Conservation (phyloP, 352 stramenopile genomes). For the Phytophthora macrochlamydospora region DNA sequence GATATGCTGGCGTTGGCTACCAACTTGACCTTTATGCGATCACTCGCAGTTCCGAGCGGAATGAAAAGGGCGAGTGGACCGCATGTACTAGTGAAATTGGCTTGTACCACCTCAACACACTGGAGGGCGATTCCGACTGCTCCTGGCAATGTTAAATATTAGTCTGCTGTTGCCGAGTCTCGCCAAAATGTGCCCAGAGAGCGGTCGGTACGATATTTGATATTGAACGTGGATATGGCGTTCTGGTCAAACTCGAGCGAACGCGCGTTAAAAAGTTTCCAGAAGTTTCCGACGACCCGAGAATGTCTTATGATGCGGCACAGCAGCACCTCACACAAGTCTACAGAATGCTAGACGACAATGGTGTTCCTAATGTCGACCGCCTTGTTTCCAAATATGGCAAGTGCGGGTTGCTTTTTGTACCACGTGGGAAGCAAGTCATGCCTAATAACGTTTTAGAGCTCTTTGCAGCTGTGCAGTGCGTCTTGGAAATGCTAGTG, state of each 20-base stretch:
- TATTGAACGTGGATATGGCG: slow-evolving; percentile 11
- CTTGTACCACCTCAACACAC: neutral
- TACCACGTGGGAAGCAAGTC: slow-evolving; percentile 20
- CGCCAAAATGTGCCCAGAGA: slow-evolving; percentile 33
- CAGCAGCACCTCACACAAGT: slow-evolving; percentile 25
- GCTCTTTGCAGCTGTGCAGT: slow-evolving; percentile 23
- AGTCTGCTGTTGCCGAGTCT: slow-evolving; percentile 31
- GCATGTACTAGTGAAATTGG: neutral
- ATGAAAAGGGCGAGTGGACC: neutral
- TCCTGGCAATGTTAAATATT: slow-evolving; percentile 37
- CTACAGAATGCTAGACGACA: slow-evolving; percentile 32
- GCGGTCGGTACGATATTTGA: slow-evolving; percentile 32
- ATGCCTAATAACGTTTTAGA: slow-evolving; percentile 18
- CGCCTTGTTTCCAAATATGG: slow-evolving; percentile 12
- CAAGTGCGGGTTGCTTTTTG: too few species aligned
- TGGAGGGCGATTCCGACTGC: slow-evolving; percentile 18
- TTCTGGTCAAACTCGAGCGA: slow-evolving; percentile 32
- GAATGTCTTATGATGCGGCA: slow-evolving; percentile 4
- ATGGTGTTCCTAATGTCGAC: slow-evolving; percentile 24
- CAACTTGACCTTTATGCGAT: slow-evolving; percentile 28
- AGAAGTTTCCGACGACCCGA: slow-evolving; percentile 3
- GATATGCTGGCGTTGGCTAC: slow-evolving; percentile 37
- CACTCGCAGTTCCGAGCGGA: slow-evolving; percentile 2
- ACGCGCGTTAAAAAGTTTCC: slow-evolving; percentile 14
- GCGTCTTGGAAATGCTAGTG: slow-evolving; percentile 23